Percentiles rank a stretch among this genome's conserved stretches.
These are phyloP conservation scores for Inga oerstediana DNA, from an alignment of 306 rosid genomes.

Conservation along the genomic window DNA sequence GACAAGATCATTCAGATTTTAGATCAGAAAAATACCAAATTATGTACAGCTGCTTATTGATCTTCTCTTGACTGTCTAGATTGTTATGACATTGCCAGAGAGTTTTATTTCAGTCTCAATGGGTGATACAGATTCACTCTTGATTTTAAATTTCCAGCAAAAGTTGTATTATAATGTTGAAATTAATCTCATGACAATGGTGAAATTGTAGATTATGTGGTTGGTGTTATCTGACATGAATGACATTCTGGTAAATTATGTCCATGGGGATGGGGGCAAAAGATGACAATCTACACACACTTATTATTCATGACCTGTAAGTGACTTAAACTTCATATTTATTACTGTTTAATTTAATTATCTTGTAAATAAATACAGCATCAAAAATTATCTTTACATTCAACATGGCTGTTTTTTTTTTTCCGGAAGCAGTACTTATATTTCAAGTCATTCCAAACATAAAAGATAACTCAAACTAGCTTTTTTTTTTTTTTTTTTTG, in stretches of 20 bases:
- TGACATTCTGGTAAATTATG: not conserved
- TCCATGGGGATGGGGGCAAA: not conserved
- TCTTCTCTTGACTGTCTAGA: conserved; percentile 15
- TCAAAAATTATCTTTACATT: too few species aligned
- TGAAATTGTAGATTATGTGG: not conserved
- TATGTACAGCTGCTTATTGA: conserved; percentile 20
- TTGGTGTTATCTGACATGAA: not conserved
- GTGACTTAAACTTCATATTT: too few species aligned
- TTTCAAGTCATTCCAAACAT: too few species aligned
- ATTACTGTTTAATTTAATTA: too few species aligned
- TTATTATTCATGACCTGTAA: not conserved
- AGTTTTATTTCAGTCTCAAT: not conserved
- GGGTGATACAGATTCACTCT: not conserved
- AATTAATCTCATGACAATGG: not conserved
- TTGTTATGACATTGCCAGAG: not conserved
- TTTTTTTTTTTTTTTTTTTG: too few species aligned
- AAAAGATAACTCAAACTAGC: too few species aligned
- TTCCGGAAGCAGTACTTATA: too few species aligned
- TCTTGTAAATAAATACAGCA: too few species aligned
- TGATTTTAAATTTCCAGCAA: not conserved
- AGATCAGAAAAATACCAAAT: not conserved
- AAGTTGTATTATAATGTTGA: not conserved
- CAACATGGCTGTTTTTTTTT: too few species aligned
- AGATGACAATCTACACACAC: not conserved
- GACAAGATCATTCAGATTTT: not conserved